Percentiles rank a stretch among this genome's conserved stretches.
Evolutionary conservation across 2,329 filamentous ascomycete genomes (phyloP).

Genomic region (Epichloe brachyelytri): DNA sequence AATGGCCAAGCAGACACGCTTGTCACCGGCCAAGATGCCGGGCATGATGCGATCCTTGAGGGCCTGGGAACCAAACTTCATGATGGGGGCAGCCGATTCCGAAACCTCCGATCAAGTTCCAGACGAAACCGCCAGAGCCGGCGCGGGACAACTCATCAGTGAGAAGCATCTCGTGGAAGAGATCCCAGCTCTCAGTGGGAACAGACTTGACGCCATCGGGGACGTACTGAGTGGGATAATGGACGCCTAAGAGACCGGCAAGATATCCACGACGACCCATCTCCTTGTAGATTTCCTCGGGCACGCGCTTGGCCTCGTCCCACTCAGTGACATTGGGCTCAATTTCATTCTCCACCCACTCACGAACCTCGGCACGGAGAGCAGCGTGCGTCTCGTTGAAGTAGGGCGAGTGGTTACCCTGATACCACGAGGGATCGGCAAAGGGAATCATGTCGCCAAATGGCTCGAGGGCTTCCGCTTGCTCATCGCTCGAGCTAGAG

Average conservation of each 20-base stretch:
- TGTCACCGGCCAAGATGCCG: slow-evolving; percentile 78
- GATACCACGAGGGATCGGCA: slow-evolving; percentile 88
- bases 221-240: slow-evolving; percentile 67
- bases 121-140: slow-evolving; percentile 85
- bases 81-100: slow-evolving; percentile 85
- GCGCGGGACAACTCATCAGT: slow-evolving; percentile 88
- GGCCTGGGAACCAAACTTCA: slow-evolving; percentile 81
- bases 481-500: slow-evolving; percentile 22
- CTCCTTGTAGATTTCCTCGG: slow-evolving; percentile 81
- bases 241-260: slow-evolving; percentile 74
- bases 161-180: slow-evolving; percentile 93
- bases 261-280: slow-evolving; percentile 91
- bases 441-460: slow-evolving; percentile 85
- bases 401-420: slow-evolving; percentile 89
- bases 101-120: slow-evolving; percentile 94
- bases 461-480: slow-evolving; percentile 64
- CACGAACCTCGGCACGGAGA: slow-evolving; percentile 77
- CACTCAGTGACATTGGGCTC: slow-evolving; percentile 90
- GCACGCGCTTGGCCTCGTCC: slow-evolving; percentile 90
- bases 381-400: slow-evolving; percentile 90
- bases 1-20: slow-evolving; percentile 94
- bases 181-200: slow-evolving; percentile 80
- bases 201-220: slow-evolving; percentile 60
- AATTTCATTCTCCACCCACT: slow-evolving; percentile 82
- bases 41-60: slow-evolving; percentile 82